phyloP scores from a whole-genome alignment of 805 yeast species.

The Peterozyma toletana region DNA sequence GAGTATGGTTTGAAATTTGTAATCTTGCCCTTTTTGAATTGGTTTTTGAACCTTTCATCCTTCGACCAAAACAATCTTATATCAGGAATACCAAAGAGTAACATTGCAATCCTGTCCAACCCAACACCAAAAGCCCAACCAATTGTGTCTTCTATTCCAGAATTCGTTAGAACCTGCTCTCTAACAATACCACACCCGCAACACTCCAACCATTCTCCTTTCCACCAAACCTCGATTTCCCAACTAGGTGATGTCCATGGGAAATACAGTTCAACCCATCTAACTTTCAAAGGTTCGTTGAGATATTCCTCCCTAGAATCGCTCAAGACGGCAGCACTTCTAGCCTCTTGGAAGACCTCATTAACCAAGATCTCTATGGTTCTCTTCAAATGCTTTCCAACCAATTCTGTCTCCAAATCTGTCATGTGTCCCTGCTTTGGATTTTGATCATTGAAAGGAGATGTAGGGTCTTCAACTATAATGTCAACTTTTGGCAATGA shows the following conservation, averaged over 20 bases:
- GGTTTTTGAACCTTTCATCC: slow-evolving; percentile 70
- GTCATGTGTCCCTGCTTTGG: slow-evolving; percentile 80
- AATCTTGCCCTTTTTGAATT: slow-evolving; percentile 62
- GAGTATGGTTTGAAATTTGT: slow-evolving; percentile 81
- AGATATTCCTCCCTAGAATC: slow-evolving; percentile 57
- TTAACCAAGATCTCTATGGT: slow-evolving; percentile 80
- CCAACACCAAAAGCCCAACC: slow-evolving; percentile 99
- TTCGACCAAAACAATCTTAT: slow-evolving; percentile 87
- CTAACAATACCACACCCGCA: slow-evolving; percentile 93
- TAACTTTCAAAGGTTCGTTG: slow-evolving; percentile 69
- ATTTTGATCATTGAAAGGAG: slow-evolving; percentile 47
- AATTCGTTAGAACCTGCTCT: slow-evolving; percentile 65
- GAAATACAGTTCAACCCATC: slow-evolving; percentile 94
- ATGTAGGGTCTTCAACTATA: slow-evolving; percentile 69
- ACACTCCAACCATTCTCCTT: slow-evolving; percentile 95
- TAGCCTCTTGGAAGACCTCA: slow-evolving; percentile 72
- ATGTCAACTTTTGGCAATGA: slow-evolving; percentile 61
- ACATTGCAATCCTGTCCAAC: slow-evolving; percentile 91
- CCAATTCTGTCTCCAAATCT: slow-evolving; percentile 57
- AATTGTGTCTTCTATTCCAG: slow-evolving; percentile 60
- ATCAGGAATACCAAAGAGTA: slow-evolving; percentile 91
- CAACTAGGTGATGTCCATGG: slow-evolving; percentile 99
- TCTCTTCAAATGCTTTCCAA: slow-evolving; percentile 74
- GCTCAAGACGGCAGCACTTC: slow-evolving; percentile 49
- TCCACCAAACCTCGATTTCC: slow-evolving; percentile 99